A percentile compares a stretch with the other conserved stretches of the same genome.
phyloP scores from a whole-genome alignment of 1,139 yeast genomes.

The Sugiyamaella grinbergsii region DNA sequence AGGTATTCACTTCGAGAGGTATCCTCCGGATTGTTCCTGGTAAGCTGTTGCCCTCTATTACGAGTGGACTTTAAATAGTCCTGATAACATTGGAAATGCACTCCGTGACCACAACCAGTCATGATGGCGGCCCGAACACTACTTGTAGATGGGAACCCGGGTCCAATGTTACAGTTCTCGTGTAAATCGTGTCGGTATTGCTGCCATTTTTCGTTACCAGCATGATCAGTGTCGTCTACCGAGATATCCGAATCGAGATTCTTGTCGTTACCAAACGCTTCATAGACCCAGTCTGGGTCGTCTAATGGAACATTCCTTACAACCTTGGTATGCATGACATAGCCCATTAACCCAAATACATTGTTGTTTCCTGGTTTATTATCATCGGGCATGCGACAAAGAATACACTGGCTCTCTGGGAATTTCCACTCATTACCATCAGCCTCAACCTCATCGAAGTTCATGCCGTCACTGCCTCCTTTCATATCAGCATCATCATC shows the following conservation, averaged over 20 bases:
- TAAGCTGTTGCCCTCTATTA: constrained; percentile 65
- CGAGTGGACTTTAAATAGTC: constrained; percentile 59
- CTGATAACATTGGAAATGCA: constrained; percentile 79
- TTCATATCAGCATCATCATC: constrained; percentile 35
- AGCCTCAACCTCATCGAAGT: constrained; percentile 45
- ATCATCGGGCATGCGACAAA: constrained; percentile 82
- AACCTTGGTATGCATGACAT: constrained; percentile 60
- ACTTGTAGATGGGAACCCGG: constrained; percentile 60
- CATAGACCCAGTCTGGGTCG: constrained; percentile 65
- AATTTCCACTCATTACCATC: constrained; percentile 58
- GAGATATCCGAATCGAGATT: constrained; percentile 27
- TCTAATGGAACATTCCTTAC: constrained; percentile 66
- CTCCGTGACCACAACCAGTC: constrained; percentile 91
- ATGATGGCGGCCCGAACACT: constrained; percentile 52
- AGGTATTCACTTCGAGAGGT: constrained; percentile 69
- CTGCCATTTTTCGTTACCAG: constrained; percentile 45
- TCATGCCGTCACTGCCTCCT: constrained; percentile 35
- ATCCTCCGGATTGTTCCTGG: constrained; percentile 80
- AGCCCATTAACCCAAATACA: constrained; percentile 73
- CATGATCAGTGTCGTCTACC: constrained; percentile 41
- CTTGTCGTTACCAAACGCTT: constrained; percentile 52
- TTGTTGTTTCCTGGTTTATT: constrained; percentile 49
- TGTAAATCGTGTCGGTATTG: constrained; percentile 44
- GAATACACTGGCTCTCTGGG: constrained; percentile 80
- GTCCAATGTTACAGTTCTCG: constrained; percentile 58